These are phyloP conservation scores for Phenoliferia sp. DNA, from an alignment of 1,284 basidiomycete species.

Conservation along the genomic window DNA sequence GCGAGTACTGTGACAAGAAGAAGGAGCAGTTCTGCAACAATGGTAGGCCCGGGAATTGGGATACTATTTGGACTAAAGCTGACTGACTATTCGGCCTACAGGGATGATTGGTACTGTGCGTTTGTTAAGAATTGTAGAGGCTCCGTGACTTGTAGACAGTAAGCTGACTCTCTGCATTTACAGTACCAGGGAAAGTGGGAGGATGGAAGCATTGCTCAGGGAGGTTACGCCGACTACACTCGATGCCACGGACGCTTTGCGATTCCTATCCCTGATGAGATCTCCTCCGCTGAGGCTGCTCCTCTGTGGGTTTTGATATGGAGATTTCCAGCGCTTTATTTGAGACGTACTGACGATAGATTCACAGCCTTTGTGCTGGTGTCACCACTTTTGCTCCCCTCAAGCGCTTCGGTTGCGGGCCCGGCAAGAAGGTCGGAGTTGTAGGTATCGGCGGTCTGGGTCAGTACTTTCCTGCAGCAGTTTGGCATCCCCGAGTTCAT, in stretches of 20 bases:
- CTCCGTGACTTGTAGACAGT: no score
- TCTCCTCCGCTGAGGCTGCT: constrained; percentile 52
- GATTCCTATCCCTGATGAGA: constrained; percentile 60
- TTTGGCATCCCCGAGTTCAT: no score
- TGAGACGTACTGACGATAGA: no score
- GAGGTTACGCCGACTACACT: constrained; percentile 61
- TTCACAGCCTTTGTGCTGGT: constrained; percentile 47
- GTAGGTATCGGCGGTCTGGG: constrained; percentile 42
- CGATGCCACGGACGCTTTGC: constrained; percentile 55
- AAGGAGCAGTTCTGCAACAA: constrained; percentile 45
- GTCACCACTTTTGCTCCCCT: constrained; percentile 49
- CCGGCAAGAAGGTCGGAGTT: constrained; percentile 43
- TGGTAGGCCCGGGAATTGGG: no score
- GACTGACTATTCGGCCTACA: no score
- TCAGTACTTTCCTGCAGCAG: no score
- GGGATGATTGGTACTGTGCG: neutral
- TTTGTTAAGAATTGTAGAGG: no score
- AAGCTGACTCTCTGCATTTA: no score
- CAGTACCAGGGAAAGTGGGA: constrained; percentile 38
- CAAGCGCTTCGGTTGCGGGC: constrained; percentile 46
- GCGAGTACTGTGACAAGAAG: constrained; percentile 44
- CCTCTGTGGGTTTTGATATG: no score
- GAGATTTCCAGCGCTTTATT: no score
- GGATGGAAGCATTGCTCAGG: constrained; percentile 49
- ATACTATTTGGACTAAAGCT: neutral